A percentile compares a stretch with the other conserved stretches of the same genome.
These are phyloP conservation scores for Batkoa obscura DNA, from an alignment of 371 early-diverging fungal genomes.

Conservation along the genomic window DNA sequence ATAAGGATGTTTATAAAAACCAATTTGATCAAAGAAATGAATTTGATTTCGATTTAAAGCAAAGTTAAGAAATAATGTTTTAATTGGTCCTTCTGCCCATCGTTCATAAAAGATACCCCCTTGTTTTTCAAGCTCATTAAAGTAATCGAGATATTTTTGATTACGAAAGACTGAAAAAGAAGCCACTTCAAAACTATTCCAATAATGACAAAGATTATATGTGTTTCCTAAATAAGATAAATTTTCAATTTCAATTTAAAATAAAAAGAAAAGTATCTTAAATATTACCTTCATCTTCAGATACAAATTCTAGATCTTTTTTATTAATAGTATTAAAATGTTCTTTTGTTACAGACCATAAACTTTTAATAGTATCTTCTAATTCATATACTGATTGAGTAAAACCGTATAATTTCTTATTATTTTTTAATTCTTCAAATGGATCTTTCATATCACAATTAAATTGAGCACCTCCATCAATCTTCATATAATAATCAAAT, in stretches of 20 bases:
- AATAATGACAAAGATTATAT: constrained; percentile 55
- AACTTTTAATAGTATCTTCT: constrained; percentile 52
- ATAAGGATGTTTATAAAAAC: constrained; percentile 13
- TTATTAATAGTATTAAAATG: background rate
- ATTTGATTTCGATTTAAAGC: constrained; percentile 17
- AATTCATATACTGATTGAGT: constrained; percentile 61
- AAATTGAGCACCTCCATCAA: constrained; percentile 77
- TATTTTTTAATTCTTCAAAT: constrained; percentile 63
- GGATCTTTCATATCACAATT: constrained; percentile 80
- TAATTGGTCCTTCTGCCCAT: constrained; percentile 41
- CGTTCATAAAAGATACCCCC: constrained; percentile 92
- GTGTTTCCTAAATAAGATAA: background rate
- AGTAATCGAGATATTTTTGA: constrained; percentile 47
- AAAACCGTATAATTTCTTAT: constrained; percentile 67
- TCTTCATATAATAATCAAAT: constrained; percentile 87
- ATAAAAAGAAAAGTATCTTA: too few species aligned
- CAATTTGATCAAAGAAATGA: constrained; percentile 28
- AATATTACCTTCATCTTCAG: background rate
- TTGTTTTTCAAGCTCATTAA: constrained; percentile 57
- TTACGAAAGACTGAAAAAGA: constrained; percentile 58
- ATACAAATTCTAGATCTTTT: background rate
- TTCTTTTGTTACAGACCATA: constrained; percentile 26
- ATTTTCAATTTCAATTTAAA: too few species aligned
- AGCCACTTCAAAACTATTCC: constrained; percentile 93
- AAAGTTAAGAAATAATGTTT: constrained; percentile 21